Conservation (phyloP, 352 stramenopile genomes). For the Pythium volutum region DNA sequence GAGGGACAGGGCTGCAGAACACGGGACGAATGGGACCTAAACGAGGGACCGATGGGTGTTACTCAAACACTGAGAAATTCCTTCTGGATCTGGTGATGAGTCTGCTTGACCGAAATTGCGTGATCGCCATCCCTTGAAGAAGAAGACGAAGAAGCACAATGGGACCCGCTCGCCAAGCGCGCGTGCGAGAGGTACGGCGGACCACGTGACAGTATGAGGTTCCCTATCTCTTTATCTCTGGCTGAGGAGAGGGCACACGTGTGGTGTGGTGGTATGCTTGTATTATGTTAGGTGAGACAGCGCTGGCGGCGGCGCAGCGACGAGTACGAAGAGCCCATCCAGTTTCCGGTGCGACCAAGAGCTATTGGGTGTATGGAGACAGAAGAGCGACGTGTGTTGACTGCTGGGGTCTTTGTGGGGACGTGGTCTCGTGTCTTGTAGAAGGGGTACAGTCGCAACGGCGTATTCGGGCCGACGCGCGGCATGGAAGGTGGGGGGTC, state of each 20-base stretch:
- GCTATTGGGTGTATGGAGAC: too few relatives aligned
- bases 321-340: neutral
- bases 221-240: too few relatives aligned
- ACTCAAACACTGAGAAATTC: too few relatives aligned
- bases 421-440: neutral
- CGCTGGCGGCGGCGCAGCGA: neutral
- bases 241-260: too few relatives aligned
- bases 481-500: neutral
- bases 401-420: neutral
- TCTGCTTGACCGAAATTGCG: neutral
- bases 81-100: neutral
- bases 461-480: neutral
- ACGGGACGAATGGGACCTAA: too few relatives aligned
- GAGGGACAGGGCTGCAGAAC: too few relatives aligned
- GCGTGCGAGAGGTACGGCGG: neutral
- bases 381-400: too few relatives aligned
- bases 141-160: neutral
- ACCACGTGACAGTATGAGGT: too few relatives aligned
- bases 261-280: too few relatives aligned
- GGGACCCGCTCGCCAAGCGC: neutral
- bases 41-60: too few relatives aligned
- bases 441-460: conserved; percentile 9
- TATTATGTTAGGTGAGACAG: neutral
- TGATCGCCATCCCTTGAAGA: neutral
- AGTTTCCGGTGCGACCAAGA: neutral